These are phyloP conservation scores for Rhizopogon vulgaris DNA, from an alignment of 768 basidiomycete genomes.

Conservation along the genomic window DNA sequence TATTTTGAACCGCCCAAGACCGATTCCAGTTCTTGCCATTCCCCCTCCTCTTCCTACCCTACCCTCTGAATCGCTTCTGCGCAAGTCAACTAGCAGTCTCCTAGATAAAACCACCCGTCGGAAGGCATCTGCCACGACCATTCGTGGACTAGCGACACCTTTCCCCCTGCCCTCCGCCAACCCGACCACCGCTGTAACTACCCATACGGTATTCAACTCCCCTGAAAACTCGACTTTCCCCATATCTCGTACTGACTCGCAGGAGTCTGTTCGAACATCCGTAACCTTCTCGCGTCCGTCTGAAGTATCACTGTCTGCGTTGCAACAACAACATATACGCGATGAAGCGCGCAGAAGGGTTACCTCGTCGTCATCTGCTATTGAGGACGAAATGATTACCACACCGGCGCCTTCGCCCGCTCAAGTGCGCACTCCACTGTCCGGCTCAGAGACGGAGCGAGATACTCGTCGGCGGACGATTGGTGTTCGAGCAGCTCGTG, in stretches of 20 bases:
- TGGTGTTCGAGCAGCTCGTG: constrained; percentile 34
- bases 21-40: constrained; percentile 44
- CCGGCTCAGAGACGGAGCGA: constrained; percentile 48
- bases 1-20: constrained; percentile 36
- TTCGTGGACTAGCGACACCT: constrained; percentile 36
- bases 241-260: constrained; percentile 45
- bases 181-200: constrained; percentile 62
- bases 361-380: constrained; percentile 23
- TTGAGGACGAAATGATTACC: constrained; percentile 16
- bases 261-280: constrained; percentile 36
- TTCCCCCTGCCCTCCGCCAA: constrained; percentile 48
- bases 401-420: constrained; percentile 10
- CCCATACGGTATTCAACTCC: constrained; percentile 55
- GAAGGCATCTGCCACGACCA: constrained; percentile 39
- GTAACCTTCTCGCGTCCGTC: constrained; percentile 65
- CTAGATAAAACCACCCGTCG: constrained; percentile 27
- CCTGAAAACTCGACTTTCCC: constrained; percentile 25
- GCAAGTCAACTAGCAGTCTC: constrained; percentile 13
- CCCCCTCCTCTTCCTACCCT: constrained; percentile 55
- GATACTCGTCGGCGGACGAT: constrained; percentile 34
- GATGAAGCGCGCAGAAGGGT: constrained; percentile 31
- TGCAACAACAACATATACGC: constrained; percentile 47
- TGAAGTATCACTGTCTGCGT: constrained; percentile 45
- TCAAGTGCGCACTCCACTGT: constrained; percentile 26
- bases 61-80: constrained; percentile 48